Percentiles rank a stretch among this genome's conserved stretches.
phyloP scores from a whole-genome alignment of 257 asterid species.

The Capsicum pubescens region DNA sequence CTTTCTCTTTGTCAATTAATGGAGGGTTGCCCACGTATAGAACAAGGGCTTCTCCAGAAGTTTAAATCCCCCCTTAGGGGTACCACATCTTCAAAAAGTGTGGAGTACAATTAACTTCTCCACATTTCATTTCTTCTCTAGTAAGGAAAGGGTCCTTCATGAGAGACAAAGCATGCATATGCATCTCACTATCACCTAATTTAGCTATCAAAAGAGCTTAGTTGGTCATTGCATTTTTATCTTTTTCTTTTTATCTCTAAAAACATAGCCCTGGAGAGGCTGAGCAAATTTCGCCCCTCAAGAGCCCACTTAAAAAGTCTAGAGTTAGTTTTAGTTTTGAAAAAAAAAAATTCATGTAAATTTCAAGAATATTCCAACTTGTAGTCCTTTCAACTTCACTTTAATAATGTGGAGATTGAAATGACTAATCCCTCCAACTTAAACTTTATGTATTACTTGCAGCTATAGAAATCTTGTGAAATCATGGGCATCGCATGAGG shows the following conservation, averaged over 20 bases:
- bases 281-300: conserved; percentile 30
- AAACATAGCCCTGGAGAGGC: conserved; percentile 57
- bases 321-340: neutral
- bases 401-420: conserved; percentile 39
- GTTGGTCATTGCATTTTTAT: conserved; percentile 38
- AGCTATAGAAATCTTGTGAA: conserved; percentile 42
- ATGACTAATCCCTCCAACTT: conserved; percentile 42
- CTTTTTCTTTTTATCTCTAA: neutral
- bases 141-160: conserved; percentile 74
- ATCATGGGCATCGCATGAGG: conserved; percentile 52
- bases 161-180: conserved; percentile 57
- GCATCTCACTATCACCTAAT: conserved; percentile 51
- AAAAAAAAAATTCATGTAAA: neutral
- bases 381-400: conserved; percentile 41
- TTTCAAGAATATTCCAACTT: conserved; percentile 19
- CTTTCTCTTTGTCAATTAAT: conserved; percentile 29
- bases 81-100: conserved; percentile 39
- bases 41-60: conserved; percentile 48
- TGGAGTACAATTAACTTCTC: conserved; percentile 37
- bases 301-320: neutral
- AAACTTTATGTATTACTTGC: conserved; percentile 25
- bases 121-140: conserved; percentile 48
- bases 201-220: conserved; percentile 41
- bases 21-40: conserved; percentile 54
- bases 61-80: conserved; percentile 66